A percentile compares a stretch with the other conserved stretches of the same genome.
These are phyloP conservation scores for Mycena leptocephala DNA, from an alignment of 768 basidiomycete genomes.

Conservation along the genomic window DNA sequence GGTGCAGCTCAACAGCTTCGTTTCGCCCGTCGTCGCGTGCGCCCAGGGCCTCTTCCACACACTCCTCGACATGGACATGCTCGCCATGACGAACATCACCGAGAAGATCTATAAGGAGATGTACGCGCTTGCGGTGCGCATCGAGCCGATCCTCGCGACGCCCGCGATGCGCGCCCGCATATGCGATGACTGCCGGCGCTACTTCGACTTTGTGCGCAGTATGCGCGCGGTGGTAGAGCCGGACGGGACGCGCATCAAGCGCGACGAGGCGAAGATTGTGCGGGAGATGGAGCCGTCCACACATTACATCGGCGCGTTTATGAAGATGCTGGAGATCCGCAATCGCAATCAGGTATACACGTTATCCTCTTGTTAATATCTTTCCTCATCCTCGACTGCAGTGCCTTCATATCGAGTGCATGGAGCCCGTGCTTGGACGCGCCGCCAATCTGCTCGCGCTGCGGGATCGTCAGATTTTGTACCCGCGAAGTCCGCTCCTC, in stretches of 20 bases:
- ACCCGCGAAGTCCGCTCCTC: neutral
- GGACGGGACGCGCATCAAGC: neutral
- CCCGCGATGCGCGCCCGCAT: neutral
- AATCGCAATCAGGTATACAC: neutral
- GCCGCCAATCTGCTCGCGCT: too few species aligned
- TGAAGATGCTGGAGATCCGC: neutral
- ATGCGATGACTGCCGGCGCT: neutral
- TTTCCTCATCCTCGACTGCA: neutral
- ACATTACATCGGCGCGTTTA: neutral
- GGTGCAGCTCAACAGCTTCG: neutral
- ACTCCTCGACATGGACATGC: neutral
- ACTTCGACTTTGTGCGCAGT: neutral
- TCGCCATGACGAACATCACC: neutral
- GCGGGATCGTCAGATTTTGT: neutral
- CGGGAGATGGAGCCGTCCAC: neutral
- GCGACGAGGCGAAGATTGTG: too few species aligned
- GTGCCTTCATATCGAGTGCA: slow-evolving; percentile 2
- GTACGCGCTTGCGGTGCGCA: neutral
- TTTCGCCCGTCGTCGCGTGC: neutral
- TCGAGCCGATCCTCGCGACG: neutral
- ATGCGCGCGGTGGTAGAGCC: neutral
- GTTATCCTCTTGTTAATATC: neutral
- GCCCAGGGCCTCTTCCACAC: neutral
- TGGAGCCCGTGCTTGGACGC: neutral
- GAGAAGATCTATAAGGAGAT: neutral